Base-by-base conservation (phyloP, 176 grass and related monocot species). In the Alopecurus myosuroides region DNA sequence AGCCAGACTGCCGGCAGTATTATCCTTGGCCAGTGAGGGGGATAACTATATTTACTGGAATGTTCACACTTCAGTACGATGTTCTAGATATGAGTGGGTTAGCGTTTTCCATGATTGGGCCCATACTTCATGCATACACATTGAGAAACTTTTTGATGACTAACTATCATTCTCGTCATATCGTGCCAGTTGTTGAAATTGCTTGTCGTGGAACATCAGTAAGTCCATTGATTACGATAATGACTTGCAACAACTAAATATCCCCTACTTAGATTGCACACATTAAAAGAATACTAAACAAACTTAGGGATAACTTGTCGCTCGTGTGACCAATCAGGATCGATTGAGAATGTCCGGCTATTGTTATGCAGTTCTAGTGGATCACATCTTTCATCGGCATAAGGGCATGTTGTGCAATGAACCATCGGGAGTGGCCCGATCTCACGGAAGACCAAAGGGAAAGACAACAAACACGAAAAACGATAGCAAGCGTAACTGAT, bases 181-280 rank as follows among this genome's bases (percentile, higher is more conserved):
- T n/a, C n/a, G 65, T 65, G 81, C 55, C 68, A 22, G 25, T 56
- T 84, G 52, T 42, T 35, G 75, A 73, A 56, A n/a, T n/a, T n/a
- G n/a, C 64, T 88, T 63, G 14, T 41, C 22, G 12, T 44, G 34
- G 14, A 79, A 84, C 79, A 44, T 74, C 8, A 11, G 18, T 13
- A 22, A 51, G 28, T 72, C 56, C 35, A 75, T 74, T 36, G 53
- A 45, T 74, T 66, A 74, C 9, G 75, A 74, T 42, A 84, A 46
- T 8, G 82, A 89, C 76, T 46, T 41, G 9, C 81, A 84, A 84
- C 66, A 79, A 29, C 76, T 65, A 33, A 57, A 74, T 35, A 55
- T 15, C 57, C 58, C 42, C 65, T 62, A 17, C 22, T 70, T 3
- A 39, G n/a, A 69, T 46, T 74, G 60, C 37, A 61, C 61, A 48